Percentiles rank a stretch among this genome's conserved stretches.
phyloP scores from a whole-genome alignment of 208 protist genomes.

The Acanthamoeba healyi region DNA sequence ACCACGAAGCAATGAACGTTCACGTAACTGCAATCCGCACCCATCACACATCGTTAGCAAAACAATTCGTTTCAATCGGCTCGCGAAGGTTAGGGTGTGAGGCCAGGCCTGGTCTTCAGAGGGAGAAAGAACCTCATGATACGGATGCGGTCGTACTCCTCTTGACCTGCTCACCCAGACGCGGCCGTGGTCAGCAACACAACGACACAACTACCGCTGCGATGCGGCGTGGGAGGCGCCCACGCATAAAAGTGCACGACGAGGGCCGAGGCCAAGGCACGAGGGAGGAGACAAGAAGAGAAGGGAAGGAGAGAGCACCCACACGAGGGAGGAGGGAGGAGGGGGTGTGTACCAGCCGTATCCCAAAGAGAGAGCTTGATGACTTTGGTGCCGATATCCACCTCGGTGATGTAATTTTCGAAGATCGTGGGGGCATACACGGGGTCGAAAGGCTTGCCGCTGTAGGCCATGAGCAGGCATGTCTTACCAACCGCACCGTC shows the following conservation, averaged over 20 bases:
- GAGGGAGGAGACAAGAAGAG: too few species aligned
- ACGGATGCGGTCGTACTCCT: conserved; percentile 69
- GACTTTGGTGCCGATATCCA: conserved; percentile 21
- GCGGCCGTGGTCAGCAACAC: not conserved
- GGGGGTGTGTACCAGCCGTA: conserved; percentile 1
- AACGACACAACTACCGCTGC: too few species aligned
- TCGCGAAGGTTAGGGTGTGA: not conserved
- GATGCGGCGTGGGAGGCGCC: not conserved
- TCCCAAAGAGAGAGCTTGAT: conserved; percentile 56
- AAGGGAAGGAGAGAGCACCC: not conserved
- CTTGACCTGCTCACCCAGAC: conserved; percentile 11
- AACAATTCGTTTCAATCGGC: not conserved
- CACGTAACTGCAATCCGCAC: not conserved
- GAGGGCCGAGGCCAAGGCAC: not conserved
- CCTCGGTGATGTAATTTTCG: conserved; percentile 67
- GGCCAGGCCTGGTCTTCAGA: too few species aligned
- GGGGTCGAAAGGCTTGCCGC: conserved; percentile 29
- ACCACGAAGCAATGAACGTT: conserved; percentile 71
- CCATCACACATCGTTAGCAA: not conserved
- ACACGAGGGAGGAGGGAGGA: not conserved
- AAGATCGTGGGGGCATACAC: conserved; percentile 57
- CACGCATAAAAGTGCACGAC: not conserved
- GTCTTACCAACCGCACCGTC: conserved; percentile 67
- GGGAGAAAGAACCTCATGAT: conserved; percentile 43
- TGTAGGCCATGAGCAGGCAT: conserved; percentile 64